Percentiles rank a stretch among this genome's conserved stretches.
Conservation (phyloP, 108 stramenopile genomes). For the Fistulifera pelliculosa region DNA sequence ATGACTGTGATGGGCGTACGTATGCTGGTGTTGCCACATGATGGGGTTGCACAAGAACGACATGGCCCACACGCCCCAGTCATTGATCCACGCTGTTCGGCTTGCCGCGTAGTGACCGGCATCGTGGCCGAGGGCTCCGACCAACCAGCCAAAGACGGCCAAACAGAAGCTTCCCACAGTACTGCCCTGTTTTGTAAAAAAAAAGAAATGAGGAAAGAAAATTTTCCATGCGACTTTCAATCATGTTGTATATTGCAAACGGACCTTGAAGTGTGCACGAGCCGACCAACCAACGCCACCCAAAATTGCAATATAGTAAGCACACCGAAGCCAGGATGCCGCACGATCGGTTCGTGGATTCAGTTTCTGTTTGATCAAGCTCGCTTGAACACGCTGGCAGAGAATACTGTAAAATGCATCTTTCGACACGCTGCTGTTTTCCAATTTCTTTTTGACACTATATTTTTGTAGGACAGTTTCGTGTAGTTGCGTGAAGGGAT, state of each 20-base stretch:
- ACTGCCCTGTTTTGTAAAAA: conserved; percentile 21
- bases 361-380: conserved; percentile 22
- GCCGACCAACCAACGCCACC: conserved; percentile 7
- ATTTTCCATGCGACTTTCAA: neutral
- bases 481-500: conserved; percentile 36
- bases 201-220: neutral
- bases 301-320: conserved; percentile 27
- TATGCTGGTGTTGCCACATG: conserved; percentile 70
- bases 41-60: conserved; percentile 52
- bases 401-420: conserved; percentile 44
- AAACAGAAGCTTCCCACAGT: conserved; percentile 34
- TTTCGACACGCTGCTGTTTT: neutral
- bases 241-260: conserved; percentile 3
- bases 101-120: conserved; percentile 52
- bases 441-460: conserved; percentile 7
- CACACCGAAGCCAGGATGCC: conserved; percentile 13
- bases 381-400: conserved; percentile 17
- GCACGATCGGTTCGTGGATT: conserved; percentile 33
- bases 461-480: conserved; percentile 25
- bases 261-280: conserved; percentile 25
- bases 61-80: conserved; percentile 39
- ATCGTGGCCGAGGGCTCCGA: conserved; percentile 58
- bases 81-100: conserved; percentile 24
- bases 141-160: conserved; percentile 44
- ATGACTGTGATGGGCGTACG: conserved; percentile 55